Percentiles rank a stretch among this genome's conserved stretches.
Evolutionary conservation across 2,329 filamentous ascomycete genomes (phyloP).

Genomic region (Esteya vermicola): DNA sequence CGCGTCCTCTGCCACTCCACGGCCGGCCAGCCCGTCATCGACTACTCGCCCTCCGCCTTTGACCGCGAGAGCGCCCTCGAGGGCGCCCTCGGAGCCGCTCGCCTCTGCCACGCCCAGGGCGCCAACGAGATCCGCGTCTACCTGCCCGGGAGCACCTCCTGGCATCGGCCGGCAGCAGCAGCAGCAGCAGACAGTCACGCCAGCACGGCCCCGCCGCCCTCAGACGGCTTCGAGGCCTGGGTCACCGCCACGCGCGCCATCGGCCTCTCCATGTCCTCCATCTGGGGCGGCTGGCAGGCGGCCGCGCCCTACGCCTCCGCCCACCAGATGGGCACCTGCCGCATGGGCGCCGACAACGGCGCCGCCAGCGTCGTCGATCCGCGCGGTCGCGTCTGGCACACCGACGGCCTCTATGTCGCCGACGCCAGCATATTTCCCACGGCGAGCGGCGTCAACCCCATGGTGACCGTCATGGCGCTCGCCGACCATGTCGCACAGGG

Average conservation of each 20-base stretch:
- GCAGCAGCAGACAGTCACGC: too few relatives aligned
- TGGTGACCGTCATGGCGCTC: constrained; percentile 64
- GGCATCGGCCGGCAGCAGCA: too few relatives aligned
- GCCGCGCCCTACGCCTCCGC: constrained; percentile 49
- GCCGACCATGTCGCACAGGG: constrained; percentile 49
- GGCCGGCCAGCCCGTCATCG: constrained; percentile 49
- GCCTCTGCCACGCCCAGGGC: constrained; percentile 64
- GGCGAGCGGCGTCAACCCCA: constrained; percentile 68
- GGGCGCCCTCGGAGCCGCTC: constrained; percentile 56
- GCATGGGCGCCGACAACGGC: constrained; percentile 45
- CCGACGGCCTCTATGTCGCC: constrained; percentile 50
- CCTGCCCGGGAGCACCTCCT: constrained; percentile 49
- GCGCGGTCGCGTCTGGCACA: constrained; percentile 50
- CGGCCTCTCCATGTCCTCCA: constrained; percentile 3
- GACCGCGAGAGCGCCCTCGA: constrained; percentile 61
- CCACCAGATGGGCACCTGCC: constrained; percentile 68
- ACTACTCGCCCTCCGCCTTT: constrained; percentile 56
- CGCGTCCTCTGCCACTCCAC: constrained; percentile 57
- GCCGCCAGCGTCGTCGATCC: constrained; percentile 42
- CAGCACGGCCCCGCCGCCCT: too few relatives aligned
- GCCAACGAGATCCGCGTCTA: constrained; percentile 65
- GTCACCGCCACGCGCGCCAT: constrained; percentile 28
- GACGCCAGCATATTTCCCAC: constrained; percentile 66
- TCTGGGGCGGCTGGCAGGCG: constrained; percentile 27
- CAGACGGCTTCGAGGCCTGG: constrained; percentile 54